These are phyloP conservation scores for Fusarium chlamydosporum DNA, from an alignment of 2,329 filamentous ascomycete genomes.

Conservation along the genomic window DNA sequence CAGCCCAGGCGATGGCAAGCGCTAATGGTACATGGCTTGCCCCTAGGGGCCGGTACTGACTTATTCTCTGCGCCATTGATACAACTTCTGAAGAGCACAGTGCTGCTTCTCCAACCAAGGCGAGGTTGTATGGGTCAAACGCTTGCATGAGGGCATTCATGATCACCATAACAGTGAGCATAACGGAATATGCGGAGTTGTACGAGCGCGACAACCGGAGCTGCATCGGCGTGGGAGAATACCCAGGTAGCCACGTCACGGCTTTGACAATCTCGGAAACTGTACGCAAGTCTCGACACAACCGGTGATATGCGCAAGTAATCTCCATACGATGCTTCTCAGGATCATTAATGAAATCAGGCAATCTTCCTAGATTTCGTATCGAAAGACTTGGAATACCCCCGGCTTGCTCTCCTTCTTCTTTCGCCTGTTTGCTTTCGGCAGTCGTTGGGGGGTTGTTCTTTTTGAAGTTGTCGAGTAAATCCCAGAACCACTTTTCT, in stretches of 20 bases:
- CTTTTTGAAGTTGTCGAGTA: constrained; percentile 37
- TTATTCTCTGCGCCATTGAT: constrained; percentile 22
- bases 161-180: constrained; percentile 23
- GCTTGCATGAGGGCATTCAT: constrained; percentile 42
- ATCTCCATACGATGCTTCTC: constrained; percentile 42
- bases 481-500: constrained; percentile 45
- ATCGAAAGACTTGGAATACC: constrained; percentile 36
- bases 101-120: constrained; percentile 26
- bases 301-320: constrained; percentile 29
- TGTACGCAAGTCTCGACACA: constrained; percentile 36
- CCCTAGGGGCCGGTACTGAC: constrained; percentile 27
- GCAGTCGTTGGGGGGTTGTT: constrained; percentile 20
- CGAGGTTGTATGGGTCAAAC: constrained; percentile 35
- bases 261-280: constrained; percentile 33
- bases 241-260: constrained; percentile 26
- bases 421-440: background rate
- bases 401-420: constrained; percentile 9
- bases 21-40: constrained; percentile 41
- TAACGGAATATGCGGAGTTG: constrained; percentile 33
- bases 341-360: constrained; percentile 40
- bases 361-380: constrained; percentile 32
- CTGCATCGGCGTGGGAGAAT: constrained; percentile 27
- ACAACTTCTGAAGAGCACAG: constrained; percentile 35
- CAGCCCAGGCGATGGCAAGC: constrained; percentile 34
- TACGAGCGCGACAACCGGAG: constrained; percentile 23